These are phyloP conservation scores for Colletotrichum higginsianum DNA, from an alignment of 2,329 filamentous ascomycete species.

Conservation along the genomic window DNA sequence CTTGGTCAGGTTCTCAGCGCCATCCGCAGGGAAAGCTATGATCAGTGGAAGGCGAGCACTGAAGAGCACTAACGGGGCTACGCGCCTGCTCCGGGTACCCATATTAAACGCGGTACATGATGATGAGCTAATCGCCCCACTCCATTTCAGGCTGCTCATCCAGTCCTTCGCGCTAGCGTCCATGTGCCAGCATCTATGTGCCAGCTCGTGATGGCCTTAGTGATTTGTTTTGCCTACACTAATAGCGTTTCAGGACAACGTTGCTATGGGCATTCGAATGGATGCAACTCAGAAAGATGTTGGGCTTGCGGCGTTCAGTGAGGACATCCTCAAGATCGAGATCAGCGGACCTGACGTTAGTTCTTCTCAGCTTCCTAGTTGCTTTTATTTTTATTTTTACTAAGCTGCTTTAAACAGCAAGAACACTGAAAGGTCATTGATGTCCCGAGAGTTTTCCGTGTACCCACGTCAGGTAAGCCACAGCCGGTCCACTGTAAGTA, in stretches of 20 bases:
- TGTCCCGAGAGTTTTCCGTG: conserved; percentile 66
- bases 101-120: too few relatives aligned
- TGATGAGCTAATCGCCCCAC: too few relatives aligned
- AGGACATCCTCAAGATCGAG: conserved; percentile 61
- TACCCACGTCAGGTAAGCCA: conserved; percentile 44
- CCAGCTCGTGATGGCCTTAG: neutral
- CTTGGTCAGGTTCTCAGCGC: too few relatives aligned
- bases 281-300: conserved; percentile 23
- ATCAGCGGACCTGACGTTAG: conserved; percentile 60
- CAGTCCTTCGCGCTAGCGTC: too few relatives aligned
- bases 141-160: too few relatives aligned
- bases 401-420: conserved; percentile 46
- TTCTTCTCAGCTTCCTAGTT: neutral
- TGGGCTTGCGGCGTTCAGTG: conserved; percentile 57
- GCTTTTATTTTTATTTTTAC: conserved; percentile 47
- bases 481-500: conserved; percentile 22
- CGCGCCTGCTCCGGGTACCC: too few relatives aligned
- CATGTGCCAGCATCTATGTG: too few relatives aligned
- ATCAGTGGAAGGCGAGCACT: too few relatives aligned
- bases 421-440: conserved; percentile 68
- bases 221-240: neutral
- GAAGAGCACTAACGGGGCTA: too few relatives aligned
- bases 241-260: conserved; percentile 54
- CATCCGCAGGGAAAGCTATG: too few relatives aligned
- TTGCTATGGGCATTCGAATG: conserved; percentile 60